phyloP scores from a whole-genome alignment of 768 basidiomycete genomes.

The Tulasnella calospora region DNA sequence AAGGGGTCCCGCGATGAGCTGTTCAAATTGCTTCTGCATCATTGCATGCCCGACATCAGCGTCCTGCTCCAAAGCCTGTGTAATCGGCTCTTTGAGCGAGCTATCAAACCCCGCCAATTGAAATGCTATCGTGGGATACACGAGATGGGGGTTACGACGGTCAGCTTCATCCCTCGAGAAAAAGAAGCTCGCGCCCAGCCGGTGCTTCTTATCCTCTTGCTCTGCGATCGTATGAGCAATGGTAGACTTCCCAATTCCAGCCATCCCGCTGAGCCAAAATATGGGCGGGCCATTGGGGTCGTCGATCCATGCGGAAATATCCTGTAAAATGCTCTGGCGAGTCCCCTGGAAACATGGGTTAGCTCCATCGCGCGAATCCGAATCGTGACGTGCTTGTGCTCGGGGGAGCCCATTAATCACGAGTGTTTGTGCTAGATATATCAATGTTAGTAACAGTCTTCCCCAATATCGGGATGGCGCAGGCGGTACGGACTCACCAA shows the following conservation, averaged over 20 bases:
- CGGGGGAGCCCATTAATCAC: too few relatives aligned
- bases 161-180: constrained; percentile 33
- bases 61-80: constrained; percentile 18
- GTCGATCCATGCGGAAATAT: too few relatives aligned
- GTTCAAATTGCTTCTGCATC: constrained; percentile 30
- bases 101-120: constrained; percentile 33
- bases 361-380: too few relatives aligned
- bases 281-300: constrained; percentile 19
- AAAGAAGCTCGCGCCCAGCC: constrained; percentile 39
- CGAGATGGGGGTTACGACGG: constrained; percentile 29
- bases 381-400: too few relatives aligned
- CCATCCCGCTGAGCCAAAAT: constrained; percentile 37
- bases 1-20: constrained; percentile 29
- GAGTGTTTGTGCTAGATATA: too few relatives aligned
- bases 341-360: too few relatives aligned
- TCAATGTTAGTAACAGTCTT: too few relatives aligned
- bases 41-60: constrained; percentile 13
- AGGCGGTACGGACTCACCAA: too few relatives aligned
- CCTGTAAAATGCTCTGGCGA: too few relatives aligned
- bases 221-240: constrained; percentile 35
- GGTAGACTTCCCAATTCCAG: constrained; percentile 42
- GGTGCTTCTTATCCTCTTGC: constrained; percentile 28
- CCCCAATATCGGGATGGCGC: too few relatives aligned
- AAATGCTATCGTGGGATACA: constrained; percentile 38
- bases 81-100: neutral